Percentiles rank a stretch among this genome's conserved stretches.
These are phyloP conservation scores for Fusarium begoniae DNA, from an alignment of 2,329 filamentous ascomycete genomes.

Conservation along the genomic window DNA sequence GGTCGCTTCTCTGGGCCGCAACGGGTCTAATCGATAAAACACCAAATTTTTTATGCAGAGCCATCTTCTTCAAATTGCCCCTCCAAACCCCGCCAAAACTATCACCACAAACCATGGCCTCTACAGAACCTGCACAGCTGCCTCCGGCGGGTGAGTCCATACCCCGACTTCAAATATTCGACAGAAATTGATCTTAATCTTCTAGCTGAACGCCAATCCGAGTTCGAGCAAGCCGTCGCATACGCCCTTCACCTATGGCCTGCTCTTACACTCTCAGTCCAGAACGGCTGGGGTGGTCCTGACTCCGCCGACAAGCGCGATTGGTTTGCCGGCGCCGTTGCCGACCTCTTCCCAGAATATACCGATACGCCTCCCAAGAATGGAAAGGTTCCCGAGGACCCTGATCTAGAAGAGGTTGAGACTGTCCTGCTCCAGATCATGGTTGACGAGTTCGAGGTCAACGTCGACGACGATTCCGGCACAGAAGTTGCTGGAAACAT, in stretches of 20 bases:
- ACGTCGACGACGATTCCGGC: constrained; percentile 88
- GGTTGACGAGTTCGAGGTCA: constrained; percentile 94
- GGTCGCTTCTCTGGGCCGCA: neutral
- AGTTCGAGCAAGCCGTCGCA: constrained; percentile 88
- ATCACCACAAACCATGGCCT: constrained; percentile 44
- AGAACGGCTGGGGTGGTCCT: constrained; percentile 88
- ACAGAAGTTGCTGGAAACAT: constrained; percentile 78
- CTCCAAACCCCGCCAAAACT: constrained; percentile 45
- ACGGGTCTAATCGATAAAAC: constrained; percentile 30
- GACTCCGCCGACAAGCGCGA: constrained; percentile 88
- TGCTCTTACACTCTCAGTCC: constrained; percentile 85
- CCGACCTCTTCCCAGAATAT: constrained; percentile 81
- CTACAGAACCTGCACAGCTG: constrained; percentile 44
- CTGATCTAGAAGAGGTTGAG: constrained; percentile 84
- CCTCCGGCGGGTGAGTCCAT: constrained; percentile 44
- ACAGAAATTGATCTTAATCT: constrained; percentile 4
- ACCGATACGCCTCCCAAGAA: constrained; percentile 48
- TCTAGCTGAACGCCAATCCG: constrained; percentile 64
- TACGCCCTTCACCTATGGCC: constrained; percentile 89
- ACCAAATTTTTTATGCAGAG: constrained; percentile 44
- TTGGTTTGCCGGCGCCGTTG: constrained; percentile 91
- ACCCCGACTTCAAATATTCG: too few relatives aligned
- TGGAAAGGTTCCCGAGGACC: constrained; percentile 54
- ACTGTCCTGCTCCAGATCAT: constrained; percentile 87
- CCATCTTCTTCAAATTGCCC: constrained; percentile 38